Percentiles rank a stretch among this genome's conserved stretches.
Evolutionary conservation across 148 eudicot genomes (phyloP).

Genomic region (Polygonum maritimum): DNA sequence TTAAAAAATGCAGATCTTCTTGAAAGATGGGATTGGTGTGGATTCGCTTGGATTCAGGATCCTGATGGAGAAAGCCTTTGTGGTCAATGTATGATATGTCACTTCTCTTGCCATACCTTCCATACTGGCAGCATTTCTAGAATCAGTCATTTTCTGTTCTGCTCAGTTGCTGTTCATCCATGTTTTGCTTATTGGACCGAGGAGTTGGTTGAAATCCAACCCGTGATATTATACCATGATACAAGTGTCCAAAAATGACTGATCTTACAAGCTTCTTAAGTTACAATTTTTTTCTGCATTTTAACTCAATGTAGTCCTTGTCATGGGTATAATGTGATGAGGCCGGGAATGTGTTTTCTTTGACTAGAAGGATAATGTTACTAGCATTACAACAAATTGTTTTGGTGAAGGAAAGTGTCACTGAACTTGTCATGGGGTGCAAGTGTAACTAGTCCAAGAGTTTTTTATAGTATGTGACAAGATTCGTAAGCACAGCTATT

Average conservation of each 20-base stretch:
- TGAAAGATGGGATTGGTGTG: not conserved
- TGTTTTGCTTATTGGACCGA: not conserved
- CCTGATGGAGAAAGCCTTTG: not conserved
- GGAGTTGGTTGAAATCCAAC: not conserved
- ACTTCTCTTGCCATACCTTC: not conserved
- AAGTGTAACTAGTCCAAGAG: no score
- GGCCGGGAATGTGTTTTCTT: no score
- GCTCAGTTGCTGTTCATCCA: not conserved
- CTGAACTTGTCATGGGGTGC: no score
- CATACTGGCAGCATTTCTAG: not conserved
- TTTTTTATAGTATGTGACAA: no score
- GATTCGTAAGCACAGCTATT: no score
- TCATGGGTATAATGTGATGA: no score
- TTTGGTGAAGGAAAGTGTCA: no score
- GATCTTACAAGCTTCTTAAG: not conserved
- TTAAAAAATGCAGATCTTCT: not conserved
- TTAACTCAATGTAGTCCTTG: no score
- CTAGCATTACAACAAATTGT: no score
- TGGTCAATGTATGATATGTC: not conserved
- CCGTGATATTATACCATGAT: not conserved
- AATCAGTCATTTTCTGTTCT: not conserved
- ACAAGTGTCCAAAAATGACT: not conserved
- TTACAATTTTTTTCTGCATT: no score
- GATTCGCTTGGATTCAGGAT: not conserved
- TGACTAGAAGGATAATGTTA: no score